Percentiles rank a stretch among this genome's conserved stretches.
phyloP scores from a whole-genome alignment of 225 moss, liverwort and hornwort genomes.

The Sphagnum contortum region DNA sequence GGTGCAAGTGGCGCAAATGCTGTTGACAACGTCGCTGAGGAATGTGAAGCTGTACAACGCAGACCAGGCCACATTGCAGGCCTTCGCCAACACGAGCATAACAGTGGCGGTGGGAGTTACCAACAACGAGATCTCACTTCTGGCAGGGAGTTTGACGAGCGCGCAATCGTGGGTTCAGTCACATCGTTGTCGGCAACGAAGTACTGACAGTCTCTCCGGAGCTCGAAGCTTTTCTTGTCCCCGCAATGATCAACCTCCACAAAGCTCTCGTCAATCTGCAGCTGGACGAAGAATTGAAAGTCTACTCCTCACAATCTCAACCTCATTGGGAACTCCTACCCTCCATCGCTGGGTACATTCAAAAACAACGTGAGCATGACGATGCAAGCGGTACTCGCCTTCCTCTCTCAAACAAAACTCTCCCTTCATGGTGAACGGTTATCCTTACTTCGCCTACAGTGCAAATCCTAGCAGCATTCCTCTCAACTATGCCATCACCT shows the following conservation, averaged over 20 bases:
- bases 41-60: slow-evolving; percentile 65
- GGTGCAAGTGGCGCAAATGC: slow-evolving; percentile 28
- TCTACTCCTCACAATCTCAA: slow-evolving; percentile 58
- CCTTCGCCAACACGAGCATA: slow-evolving; percentile 54
- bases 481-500: slow-evolving; percentile 48
- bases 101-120: slow-evolving; percentile 55
- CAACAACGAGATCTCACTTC: slow-evolving; percentile 40
- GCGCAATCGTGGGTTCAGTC: slow-evolving; percentile 56
- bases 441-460: slow-evolving; percentile 76
- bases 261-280: slow-evolving; percentile 41
- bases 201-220: slow-evolving; percentile 27
- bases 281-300: slow-evolving; percentile 38
- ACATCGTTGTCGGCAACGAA: slow-evolving; percentile 68
- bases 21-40: slow-evolving; percentile 31
- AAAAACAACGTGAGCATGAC: slow-evolving; percentile 2
- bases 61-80: slow-evolving; percentile 29
- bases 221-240: slow-evolving; percentile 28
- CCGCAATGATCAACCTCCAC: slow-evolving; percentile 64
- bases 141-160: slow-evolving; percentile 31
- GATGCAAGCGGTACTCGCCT: slow-evolving; percentile 35
- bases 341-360: slow-evolving; percentile 56
- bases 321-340: slow-evolving; percentile 41
- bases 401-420: slow-evolving; percentile 34
- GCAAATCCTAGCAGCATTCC: slow-evolving; percentile 29
- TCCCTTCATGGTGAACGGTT: slow-evolving; percentile 66